Evolutionary conservation across 495 filamentous ascomycete genomes (phyloP).

Genomic region (Penicillium longicatenatum): DNA sequence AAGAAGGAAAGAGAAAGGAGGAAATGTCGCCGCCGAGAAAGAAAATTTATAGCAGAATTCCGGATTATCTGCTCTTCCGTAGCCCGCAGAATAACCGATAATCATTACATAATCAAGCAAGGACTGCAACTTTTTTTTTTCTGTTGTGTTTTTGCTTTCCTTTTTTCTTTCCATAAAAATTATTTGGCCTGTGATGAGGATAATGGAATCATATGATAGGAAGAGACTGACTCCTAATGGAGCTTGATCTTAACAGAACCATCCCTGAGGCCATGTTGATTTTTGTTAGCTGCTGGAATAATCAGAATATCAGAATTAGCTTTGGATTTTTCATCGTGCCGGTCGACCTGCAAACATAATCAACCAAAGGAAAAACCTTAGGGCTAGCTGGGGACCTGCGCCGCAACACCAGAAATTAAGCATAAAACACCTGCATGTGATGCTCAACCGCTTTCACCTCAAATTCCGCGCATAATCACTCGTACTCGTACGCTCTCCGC

Average conservation of each 20-base stretch:
- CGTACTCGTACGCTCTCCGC: background rate
- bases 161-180: slow-evolving; percentile 26
- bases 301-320: background rate
- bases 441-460: background rate
- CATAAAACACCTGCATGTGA: background rate
- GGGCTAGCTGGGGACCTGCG: background rate
- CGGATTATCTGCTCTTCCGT: background rate
- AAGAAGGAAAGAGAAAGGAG: slow-evolving; percentile 52
- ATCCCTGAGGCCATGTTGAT: slow-evolving; percentile 43
- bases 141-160: slow-evolving; percentile 22
- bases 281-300: slow-evolving; percentile 12
- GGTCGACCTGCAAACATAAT: background rate
- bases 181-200: slow-evolving; percentile 57
- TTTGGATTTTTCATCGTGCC: background rate
- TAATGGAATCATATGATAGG: slow-evolving; percentile 58
- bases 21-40: slow-evolving; percentile 11
- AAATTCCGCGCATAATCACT: background rate
- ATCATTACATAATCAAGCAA: slow-evolving; percentile 13
- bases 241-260: slow-evolving; percentile 55
- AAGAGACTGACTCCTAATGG: slow-evolving; percentile 61
- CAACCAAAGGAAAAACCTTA: background rate
- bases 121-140: slow-evolving; percentile 9
- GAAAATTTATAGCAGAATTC: slow-evolving; percentile 32
- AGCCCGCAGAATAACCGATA: background rate
- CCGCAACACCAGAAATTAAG: background rate